Conservation (phyloP, 2,329 filamentous ascomycete genomes). For the Aspergillus clavatus region DNA sequence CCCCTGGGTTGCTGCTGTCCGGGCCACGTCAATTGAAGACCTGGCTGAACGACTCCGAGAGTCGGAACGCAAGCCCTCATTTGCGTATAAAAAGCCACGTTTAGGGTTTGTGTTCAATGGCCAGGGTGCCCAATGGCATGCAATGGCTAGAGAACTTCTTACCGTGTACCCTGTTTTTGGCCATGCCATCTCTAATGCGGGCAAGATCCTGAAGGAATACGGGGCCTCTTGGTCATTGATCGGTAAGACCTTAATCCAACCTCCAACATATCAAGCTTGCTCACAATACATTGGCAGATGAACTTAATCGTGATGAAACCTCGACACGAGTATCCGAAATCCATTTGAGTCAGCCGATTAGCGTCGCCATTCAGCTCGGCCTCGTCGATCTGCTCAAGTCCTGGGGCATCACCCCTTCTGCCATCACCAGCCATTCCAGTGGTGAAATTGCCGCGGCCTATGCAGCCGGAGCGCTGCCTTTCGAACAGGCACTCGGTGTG, state of each 20-base stretch:
- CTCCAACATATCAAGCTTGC: no score
- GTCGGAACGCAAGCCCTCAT: neutral
- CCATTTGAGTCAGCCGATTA: conserved; percentile 10
- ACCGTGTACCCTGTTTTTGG: conserved; percentile 7
- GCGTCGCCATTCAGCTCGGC: conserved; percentile 47
- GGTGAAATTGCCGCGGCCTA: conserved; percentile 50
- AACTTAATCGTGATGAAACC: neutral
- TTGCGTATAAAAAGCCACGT: no score
- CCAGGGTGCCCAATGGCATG: conserved; percentile 28
- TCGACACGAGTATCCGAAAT: neutral
- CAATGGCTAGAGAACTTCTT: conserved; percentile 24
- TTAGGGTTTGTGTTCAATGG: conserved; percentile 29
- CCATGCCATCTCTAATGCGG: conserved; percentile 4
- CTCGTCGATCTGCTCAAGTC: conserved; percentile 42
- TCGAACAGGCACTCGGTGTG: conserved; percentile 2
- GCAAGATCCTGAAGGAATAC: conserved; percentile 1
- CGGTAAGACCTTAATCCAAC: no score
- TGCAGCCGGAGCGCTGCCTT: conserved; percentile 30
- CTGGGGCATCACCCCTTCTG: conserved; percentile 39
- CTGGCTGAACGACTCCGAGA: no score
- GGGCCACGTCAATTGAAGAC: neutral
- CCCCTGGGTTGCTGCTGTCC: no score
- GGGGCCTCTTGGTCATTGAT: conserved; percentile 1
- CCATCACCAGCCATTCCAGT: conserved; percentile 45
- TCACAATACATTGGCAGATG: no score